These are phyloP conservation scores for Keithomyces neogunnii DNA, from an alignment of 2,329 filamentous ascomycete genomes.

Conservation along the genomic window DNA sequence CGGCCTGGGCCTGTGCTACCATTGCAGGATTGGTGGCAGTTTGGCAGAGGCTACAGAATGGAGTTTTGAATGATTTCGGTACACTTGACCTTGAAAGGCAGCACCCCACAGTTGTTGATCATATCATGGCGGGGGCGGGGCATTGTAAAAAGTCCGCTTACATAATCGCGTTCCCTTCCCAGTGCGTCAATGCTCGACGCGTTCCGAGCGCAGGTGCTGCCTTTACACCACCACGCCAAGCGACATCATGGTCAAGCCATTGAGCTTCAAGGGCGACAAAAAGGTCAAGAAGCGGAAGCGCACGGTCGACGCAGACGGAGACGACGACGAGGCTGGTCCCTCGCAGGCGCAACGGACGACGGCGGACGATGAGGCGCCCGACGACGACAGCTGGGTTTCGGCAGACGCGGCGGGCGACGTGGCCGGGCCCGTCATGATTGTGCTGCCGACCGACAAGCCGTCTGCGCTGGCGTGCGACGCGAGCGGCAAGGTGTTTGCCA, in stretches of 20 bases:
- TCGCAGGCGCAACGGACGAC: conserved; percentile 14
- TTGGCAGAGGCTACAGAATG: neutral
- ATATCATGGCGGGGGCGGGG: neutral
- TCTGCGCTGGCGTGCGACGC: conserved; percentile 79
- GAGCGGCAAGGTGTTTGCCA: conserved; percentile 76
- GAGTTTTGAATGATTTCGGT: neutral
- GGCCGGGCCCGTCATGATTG: conserved; percentile 72
- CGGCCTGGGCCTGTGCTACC: conserved; percentile 43
- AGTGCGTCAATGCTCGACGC: conserved; percentile 18
- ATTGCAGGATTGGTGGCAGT: conserved; percentile 18
- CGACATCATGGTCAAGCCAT: conserved; percentile 68
- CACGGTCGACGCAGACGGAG: conserved; percentile 38
- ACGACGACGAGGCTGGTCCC: conserved; percentile 32
- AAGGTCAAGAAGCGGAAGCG: conserved; percentile 89
- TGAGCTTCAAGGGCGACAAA: conserved; percentile 96
- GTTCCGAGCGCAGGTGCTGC: conserved; percentile 12
- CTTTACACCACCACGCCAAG: conserved; percentile 1
- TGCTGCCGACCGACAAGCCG: conserved; percentile 66
- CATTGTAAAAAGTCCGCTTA: conserved; percentile 9
- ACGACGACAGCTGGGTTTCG: conserved; percentile 87
- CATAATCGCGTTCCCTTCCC: conserved; percentile 11
- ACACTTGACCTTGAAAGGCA: neutral
- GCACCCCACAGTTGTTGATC: neutral
- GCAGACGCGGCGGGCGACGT: conserved; percentile 70
- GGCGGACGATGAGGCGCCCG: conserved; percentile 29